Conservation (phyloP, 129 eudicot species). For the Lactuca saligna region DNA sequence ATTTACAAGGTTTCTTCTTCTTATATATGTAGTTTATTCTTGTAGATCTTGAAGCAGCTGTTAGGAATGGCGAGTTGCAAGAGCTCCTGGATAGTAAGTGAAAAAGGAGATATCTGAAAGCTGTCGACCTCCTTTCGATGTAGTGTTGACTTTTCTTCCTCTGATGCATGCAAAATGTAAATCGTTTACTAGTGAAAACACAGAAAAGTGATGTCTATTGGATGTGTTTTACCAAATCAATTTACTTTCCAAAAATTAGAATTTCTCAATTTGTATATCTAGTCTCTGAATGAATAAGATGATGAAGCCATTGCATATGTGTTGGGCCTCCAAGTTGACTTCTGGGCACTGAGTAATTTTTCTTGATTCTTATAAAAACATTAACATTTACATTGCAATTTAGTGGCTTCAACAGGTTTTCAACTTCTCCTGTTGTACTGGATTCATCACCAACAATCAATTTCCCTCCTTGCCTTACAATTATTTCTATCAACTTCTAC, state of each 20-base stretch:
- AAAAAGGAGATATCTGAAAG: conserved; percentile 26
- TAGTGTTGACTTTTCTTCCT: conserved; percentile 25
- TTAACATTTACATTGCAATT: conserved; percentile 73
- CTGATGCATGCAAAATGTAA: conserved; percentile 25
- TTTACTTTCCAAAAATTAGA: conserved; percentile 22
- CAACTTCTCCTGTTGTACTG: conserved; percentile 53
- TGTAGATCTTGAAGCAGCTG: conserved; percentile 69
- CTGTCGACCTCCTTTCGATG: conserved; percentile 4
- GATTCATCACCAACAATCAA: conserved; percentile 72
- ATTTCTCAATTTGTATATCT: conserved; percentile 21
- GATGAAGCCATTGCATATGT: conserved; percentile 37
- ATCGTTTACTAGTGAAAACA: conserved; percentile 20
- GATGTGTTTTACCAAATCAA: conserved; percentile 19
- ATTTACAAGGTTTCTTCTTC: background rate
- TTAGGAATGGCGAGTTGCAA: conserved; percentile 58
- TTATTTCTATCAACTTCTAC: conserved; percentile 82
- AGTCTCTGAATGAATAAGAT: conserved; percentile 30
- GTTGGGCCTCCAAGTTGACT: conserved; percentile 74
- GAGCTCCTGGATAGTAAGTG: conserved; percentile 44
- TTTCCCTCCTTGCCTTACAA: conserved; percentile 82
- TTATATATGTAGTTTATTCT: background rate
- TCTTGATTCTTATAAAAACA: conserved; percentile 48
- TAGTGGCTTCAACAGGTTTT: conserved; percentile 66
- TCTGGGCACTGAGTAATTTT: conserved; percentile 67
- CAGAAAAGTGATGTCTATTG: conserved; percentile 16